Conservation (phyloP, 306 rosid species). For the Begonia loranthoides region DNA sequence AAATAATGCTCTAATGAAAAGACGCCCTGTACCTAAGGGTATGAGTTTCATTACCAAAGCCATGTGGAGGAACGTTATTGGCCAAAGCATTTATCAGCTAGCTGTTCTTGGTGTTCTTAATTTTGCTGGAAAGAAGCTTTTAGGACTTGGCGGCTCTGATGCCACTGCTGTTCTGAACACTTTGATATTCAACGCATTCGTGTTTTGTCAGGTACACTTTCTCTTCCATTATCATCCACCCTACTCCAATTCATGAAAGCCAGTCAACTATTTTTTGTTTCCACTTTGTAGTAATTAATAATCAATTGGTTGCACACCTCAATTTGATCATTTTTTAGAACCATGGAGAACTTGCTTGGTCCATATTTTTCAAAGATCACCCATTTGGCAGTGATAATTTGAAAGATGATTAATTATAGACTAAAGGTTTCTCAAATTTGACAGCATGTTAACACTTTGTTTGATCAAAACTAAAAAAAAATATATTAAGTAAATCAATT, state of each 20-base stretch:
- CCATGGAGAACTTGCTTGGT: too few species aligned
- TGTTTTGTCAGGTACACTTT: conserved; percentile 76
- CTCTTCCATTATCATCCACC: too few species aligned
- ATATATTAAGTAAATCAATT: too few species aligned
- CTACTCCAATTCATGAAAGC: too few species aligned
- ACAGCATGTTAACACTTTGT: too few species aligned
- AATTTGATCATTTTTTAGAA: too few species aligned
- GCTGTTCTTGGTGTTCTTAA: conserved; percentile 46
- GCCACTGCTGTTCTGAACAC: conserved; percentile 58
- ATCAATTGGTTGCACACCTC: too few species aligned
- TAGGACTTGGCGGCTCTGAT: conserved; percentile 57
- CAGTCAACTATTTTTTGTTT: background rate
- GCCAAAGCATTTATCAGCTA: conserved; percentile 86
- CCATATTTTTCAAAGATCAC: too few species aligned
- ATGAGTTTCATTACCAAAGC: conserved; percentile 62
- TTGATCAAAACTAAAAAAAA: too few species aligned
- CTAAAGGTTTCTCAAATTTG: too few species aligned
- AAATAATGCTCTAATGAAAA: conserved; percentile 55
- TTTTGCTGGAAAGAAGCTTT: conserved; percentile 55
- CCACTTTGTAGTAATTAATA: background rate
- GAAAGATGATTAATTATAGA: too few species aligned
- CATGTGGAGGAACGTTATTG: conserved; percentile 94
- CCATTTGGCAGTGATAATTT: too few species aligned
- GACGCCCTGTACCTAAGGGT: conserved; percentile 58
- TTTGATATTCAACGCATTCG: conserved; percentile 78